Evolutionary conservation across 345 rosid species (phyloP).

Genomic region (Salix viminalis): DNA sequence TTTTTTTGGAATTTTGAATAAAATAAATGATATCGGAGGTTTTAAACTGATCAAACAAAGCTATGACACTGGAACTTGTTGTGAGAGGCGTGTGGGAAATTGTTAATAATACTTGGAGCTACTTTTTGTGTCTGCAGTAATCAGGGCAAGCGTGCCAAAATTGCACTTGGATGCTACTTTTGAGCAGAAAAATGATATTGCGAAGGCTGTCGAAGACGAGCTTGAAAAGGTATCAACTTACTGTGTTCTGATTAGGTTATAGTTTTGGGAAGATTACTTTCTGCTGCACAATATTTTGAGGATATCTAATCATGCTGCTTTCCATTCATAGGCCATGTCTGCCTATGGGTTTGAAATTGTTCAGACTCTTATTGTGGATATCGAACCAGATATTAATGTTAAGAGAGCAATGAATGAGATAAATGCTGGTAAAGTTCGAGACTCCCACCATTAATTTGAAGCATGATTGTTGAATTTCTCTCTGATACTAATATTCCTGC

Average conservation of each 20-base stretch:
- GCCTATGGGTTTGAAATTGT: constrained; percentile 19
- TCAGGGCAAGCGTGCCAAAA: constrained; percentile 6
- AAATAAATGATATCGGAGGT: neutral
- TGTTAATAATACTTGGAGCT: neutral
- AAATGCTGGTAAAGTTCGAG: constrained; percentile 12
- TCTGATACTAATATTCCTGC: no score
- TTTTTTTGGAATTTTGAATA: neutral
- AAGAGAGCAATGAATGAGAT: constrained; percentile 28
- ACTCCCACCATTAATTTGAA: neutral
- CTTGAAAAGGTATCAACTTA: constrained; percentile 5
- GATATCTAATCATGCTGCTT: neutral
- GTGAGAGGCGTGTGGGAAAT: no score
- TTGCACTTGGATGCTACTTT: constrained; percentile 1
- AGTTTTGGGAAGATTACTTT: neutral
- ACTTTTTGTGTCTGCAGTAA: constrained; percentile 1
- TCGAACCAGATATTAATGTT: constrained; percentile 9
- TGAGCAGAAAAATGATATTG: constrained; percentile 12
- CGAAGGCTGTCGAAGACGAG: constrained; percentile 6
- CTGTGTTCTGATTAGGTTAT: no score
- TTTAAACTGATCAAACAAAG: neutral
- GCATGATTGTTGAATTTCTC: no score
- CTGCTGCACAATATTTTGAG: neutral
- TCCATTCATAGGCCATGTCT: constrained; percentile 15
- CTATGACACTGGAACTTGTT: no score
- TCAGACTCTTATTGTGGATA: constrained; percentile 14